Evolutionary conservation across 768 basidiomycete species (phyloP).

Genomic region (Lentinula boryana): DNA sequence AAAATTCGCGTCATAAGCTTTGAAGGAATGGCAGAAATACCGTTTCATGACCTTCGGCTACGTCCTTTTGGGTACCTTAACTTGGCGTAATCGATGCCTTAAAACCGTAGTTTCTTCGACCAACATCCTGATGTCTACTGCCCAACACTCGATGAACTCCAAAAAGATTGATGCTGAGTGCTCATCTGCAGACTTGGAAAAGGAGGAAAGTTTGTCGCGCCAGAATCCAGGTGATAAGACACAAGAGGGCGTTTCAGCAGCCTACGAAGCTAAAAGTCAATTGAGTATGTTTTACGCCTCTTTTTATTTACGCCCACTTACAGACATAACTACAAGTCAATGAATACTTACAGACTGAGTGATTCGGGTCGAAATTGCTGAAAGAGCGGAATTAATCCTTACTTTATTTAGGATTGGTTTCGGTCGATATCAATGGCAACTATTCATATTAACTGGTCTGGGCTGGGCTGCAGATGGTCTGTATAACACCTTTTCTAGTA

Average conservation of each 20-base stretch:
- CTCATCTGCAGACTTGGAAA: not conserved
- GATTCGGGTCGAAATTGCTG: constrained; percentile 3
- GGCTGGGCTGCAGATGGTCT: constrained; percentile 47
- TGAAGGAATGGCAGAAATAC: not conserved
- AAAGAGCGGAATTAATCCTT: not conserved
- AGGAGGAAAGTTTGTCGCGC: not conserved
- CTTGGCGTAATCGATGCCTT: not conserved
- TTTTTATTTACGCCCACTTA: not conserved
- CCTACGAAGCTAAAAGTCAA: constrained; percentile 27
- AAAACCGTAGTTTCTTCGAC: not conserved
- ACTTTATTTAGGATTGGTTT: constrained; percentile 35
- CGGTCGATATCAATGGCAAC: constrained; percentile 42
- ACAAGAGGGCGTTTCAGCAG: constrained; percentile 19
- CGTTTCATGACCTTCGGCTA: not conserved
- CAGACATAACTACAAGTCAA: constrained; percentile 27
- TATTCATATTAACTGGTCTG: constrained; percentile 39
- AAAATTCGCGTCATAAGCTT: not conserved
- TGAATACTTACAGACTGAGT: constrained; percentile 41
- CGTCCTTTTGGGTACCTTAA: not conserved
- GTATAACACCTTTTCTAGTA: constrained; percentile 11
- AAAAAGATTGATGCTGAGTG: not conserved
- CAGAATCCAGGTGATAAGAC: not conserved
- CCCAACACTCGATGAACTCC: not conserved
- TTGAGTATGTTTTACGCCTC: constrained; percentile 17
- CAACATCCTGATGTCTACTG: not conserved